Conservation (phyloP, 768 basidiomycete genomes). For the Cubamyces lactineus region DNA sequence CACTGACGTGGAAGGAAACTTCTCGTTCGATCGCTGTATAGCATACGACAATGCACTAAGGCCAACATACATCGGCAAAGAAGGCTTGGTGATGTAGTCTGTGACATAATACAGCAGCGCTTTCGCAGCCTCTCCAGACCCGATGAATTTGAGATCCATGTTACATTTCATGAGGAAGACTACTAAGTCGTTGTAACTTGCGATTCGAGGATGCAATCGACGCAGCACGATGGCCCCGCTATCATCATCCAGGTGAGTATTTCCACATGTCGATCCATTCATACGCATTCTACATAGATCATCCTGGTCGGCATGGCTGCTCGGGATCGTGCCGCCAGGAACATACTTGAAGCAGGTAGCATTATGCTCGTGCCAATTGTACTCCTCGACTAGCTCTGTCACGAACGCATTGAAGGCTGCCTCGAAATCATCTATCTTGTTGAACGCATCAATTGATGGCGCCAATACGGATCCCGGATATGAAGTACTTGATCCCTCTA, state of each 20-base stretch:
- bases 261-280: slow-evolving; percentile 1
- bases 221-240: slow-evolving; percentile 15
- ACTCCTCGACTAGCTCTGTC: neutral
- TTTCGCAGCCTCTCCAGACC: slow-evolving; percentile 38
- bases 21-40: neutral
- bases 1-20: neutral
- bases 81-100: slow-evolving; percentile 41
- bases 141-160: slow-evolving; percentile 39
- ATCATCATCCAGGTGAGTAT: slow-evolving; percentile 8
- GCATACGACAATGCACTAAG: slow-evolving; percentile 12
- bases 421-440: neutral
- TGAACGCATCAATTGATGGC: neutral
- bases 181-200: slow-evolving; percentile 2
- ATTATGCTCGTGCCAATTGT: neutral
- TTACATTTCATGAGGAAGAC: slow-evolving; percentile 30
- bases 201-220: slow-evolving; percentile 9
- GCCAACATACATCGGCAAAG: slow-evolving; percentile 28
- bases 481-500: neutral
- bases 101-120: slow-evolving; percentile 41
- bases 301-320: neutral
- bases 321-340: neutral
- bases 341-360: slow-evolving; percentile 29
- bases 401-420: neutral
- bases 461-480: neutral
- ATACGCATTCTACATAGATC: slow-evolving; percentile 15